phyloP scores from a whole-genome alignment of 352 stramenopile genomes.

The Phytophthora megakarya region DNA sequence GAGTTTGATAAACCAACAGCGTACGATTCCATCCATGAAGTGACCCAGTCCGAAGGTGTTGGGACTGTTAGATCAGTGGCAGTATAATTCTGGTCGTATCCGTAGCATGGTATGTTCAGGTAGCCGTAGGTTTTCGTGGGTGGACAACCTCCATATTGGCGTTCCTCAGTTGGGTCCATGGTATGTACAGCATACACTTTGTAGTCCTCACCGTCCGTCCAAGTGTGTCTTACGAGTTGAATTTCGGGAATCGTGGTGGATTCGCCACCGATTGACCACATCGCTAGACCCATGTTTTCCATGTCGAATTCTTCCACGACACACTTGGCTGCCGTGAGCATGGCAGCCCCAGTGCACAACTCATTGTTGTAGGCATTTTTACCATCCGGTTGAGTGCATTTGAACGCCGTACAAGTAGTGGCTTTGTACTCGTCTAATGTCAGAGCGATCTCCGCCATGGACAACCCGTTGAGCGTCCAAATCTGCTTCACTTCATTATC shows the following conservation, averaged over 20 bases:
- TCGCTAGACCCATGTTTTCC: constrained; percentile 15
- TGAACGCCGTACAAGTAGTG: constrained; percentile 15
- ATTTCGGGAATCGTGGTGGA: constrained; percentile 23
- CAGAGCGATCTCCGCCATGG: constrained; percentile 41
- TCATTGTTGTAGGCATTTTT: constrained; percentile 22
- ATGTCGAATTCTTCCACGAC: constrained; percentile 26
- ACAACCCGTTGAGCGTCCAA: constrained; percentile 29
- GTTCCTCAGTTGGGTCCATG: constrained; percentile 9
- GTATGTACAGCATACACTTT: constrained; percentile 33
- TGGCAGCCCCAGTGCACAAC: constrained; percentile 21
- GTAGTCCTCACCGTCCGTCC: constrained; percentile 17
- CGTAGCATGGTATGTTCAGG: constrained; percentile 37
- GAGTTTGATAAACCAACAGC: background rate
- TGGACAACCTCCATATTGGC: constrained; percentile 24
- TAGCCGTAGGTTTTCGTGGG: constrained; percentile 20
- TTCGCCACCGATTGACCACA: constrained; percentile 34
- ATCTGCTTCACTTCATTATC: constrained; percentile 33
- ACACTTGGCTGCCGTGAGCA: constrained; percentile 35
- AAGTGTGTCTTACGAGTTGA: constrained; percentile 25
- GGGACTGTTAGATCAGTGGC: constrained; percentile 6
- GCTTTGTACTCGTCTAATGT: constrained; percentile 28
- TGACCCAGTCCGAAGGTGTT: constrained; percentile 31
- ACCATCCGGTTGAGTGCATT: constrained; percentile 26
- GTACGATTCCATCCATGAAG: constrained; percentile 26
- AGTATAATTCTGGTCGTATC: constrained; percentile 4